Conservation (phyloP, 2,329 filamentous ascomycete genomes). For the Beauveria sp. region DNA sequence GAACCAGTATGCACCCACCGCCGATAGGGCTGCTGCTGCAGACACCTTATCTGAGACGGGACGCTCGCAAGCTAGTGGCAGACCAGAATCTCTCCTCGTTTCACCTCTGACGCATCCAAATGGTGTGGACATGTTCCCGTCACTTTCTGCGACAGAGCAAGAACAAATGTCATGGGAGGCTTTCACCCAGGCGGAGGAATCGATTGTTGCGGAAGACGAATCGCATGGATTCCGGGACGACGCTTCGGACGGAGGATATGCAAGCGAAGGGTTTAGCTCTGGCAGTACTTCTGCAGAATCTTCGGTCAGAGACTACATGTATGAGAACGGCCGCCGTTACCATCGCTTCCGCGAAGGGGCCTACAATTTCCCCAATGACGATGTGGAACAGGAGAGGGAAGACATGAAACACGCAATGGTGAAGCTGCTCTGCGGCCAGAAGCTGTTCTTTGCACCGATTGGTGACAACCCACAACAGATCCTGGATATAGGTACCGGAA, state of each 20-base stretch:
- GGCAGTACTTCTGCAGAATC: slow-evolving; percentile 32
- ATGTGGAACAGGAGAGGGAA: slow-evolving; percentile 50
- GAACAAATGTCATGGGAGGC: slow-evolving; percentile 29
- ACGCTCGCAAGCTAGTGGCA: background rate
- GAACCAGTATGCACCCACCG: background rate
- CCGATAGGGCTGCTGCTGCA: background rate
- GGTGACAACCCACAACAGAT: slow-evolving; percentile 39
- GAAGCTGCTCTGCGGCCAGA: slow-evolving; percentile 38
- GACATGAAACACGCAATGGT: slow-evolving; percentile 50
- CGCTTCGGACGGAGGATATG: slow-evolving; percentile 29
- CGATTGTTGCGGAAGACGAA: slow-evolving; percentile 28
- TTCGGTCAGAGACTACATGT: slow-evolving; percentile 41
- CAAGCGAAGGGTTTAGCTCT: slow-evolving; percentile 28
- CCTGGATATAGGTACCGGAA: slow-evolving; percentile 52
- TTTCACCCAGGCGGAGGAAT: slow-evolving; percentile 27
- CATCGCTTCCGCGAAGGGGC: slow-evolving; percentile 46
- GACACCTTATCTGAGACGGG: background rate
- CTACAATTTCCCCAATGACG: slow-evolving; percentile 55
- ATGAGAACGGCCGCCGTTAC: slow-evolving; percentile 52
- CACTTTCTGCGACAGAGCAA: slow-evolving; percentile 27
- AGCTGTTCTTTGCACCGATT: slow-evolving; percentile 46
- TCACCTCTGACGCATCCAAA: slow-evolving; percentile 31
- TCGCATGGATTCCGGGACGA: slow-evolving; percentile 18
- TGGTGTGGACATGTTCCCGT: slow-evolving; percentile 29
- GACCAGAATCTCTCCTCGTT: slow-evolving; percentile 17